Conservation (phyloP, 2,329 filamentous ascomycete genomes). For the Lojkania enalia region DNA sequence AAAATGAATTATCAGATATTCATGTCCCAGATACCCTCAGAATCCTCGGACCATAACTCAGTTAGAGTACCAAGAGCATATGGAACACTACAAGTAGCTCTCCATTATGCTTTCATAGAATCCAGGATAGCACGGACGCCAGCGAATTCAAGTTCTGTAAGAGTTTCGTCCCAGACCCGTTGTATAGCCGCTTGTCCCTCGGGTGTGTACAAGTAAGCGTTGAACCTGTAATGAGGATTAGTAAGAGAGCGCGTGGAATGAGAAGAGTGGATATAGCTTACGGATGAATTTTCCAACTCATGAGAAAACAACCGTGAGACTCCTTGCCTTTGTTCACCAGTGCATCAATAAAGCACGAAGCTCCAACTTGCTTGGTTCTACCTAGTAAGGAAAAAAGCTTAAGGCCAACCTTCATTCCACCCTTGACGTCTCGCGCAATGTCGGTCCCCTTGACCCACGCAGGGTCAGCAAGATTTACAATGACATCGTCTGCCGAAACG, state of each 20-base stretch:
- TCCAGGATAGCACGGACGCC: neutral
- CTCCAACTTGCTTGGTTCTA: constrained; percentile 47
- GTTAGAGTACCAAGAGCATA: too few species aligned
- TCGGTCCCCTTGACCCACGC: constrained; percentile 50
- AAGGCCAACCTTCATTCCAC: constrained; percentile 30
- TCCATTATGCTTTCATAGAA: too few species aligned
- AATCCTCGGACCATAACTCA: too few species aligned
- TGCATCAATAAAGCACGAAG: constrained; percentile 55
- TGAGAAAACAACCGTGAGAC: constrained; percentile 57
- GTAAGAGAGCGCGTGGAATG: neutral
- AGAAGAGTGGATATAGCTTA: constrained; percentile 33
- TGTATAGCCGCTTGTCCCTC: constrained; percentile 6
- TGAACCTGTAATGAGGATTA: constrained; percentile 8
- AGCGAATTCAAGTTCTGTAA: constrained; percentile 12
- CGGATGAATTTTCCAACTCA: constrained; percentile 53
- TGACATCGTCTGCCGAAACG: constrained; percentile 24
- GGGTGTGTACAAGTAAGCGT: constrained; percentile 6
- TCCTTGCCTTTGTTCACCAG: constrained; percentile 51
- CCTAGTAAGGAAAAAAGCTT: too few species aligned
- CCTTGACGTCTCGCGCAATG: constrained; percentile 31
- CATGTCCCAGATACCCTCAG: too few species aligned
- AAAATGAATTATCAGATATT: too few species aligned
- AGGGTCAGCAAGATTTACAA: constrained; percentile 55
- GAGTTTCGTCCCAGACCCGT: constrained; percentile 15
- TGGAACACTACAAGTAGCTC: too few species aligned